These are phyloP conservation scores for Colletotrichum cuscutae DNA, from an alignment of 2,329 filamentous ascomycete genomes.

Conservation along the genomic window DNA sequence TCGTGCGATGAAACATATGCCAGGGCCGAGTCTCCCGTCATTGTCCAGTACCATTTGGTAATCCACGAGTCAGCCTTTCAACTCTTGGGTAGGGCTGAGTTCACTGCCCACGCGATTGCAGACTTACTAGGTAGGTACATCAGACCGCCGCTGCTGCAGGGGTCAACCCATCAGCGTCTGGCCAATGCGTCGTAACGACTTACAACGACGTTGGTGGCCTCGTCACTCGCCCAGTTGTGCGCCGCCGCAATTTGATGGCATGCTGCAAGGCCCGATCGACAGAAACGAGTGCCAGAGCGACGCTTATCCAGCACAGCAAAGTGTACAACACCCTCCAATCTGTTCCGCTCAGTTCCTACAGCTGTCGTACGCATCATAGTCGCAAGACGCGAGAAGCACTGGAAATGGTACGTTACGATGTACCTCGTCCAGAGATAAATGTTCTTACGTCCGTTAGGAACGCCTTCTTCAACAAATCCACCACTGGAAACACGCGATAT, in stretches of 20 bases:
- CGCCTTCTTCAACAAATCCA: not conserved
- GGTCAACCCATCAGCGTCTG: slow-evolving; percentile 9
- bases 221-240: not conserved
- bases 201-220: not conserved
- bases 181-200: not conserved
- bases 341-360: not conserved
- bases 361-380: not conserved
- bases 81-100: slow-evolving; percentile 24
- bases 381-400: not conserved
- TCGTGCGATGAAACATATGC: slow-evolving; percentile 2
- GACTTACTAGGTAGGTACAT: slow-evolving; percentile 7
- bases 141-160: slow-evolving; percentile 16
- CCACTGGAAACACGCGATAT: slow-evolving; percentile 12
- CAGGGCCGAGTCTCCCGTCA: not conserved
- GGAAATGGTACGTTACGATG: not conserved
- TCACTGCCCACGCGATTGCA: not conserved
- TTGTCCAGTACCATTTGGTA: slow-evolving; percentile 6
- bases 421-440: not conserved
- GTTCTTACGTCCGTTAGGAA: not conserved
- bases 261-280: not conserved
- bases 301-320: not conserved
- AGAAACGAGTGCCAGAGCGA: not conserved
- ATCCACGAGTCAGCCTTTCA: not conserved
- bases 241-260: not conserved
- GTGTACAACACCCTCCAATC: not conserved